A percentile compares a stretch with the other conserved stretches of the same genome.
phyloP scores from a whole-genome alignment of 2,329 filamentous ascomycete species.

The Hypoxylon sp. region DNA sequence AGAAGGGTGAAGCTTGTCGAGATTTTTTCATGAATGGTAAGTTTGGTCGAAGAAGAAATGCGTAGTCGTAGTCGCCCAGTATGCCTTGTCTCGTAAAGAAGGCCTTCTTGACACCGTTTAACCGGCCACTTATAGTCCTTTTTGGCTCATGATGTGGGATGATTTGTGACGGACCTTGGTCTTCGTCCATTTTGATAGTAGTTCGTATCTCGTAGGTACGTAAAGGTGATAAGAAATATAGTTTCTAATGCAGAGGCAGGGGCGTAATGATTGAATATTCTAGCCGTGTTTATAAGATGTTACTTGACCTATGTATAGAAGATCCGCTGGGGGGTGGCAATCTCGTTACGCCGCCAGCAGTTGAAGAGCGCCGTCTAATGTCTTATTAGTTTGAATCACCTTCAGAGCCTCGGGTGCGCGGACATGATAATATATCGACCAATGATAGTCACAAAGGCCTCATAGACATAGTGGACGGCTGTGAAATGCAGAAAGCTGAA shows the following conservation, averaged over 20 bases:
- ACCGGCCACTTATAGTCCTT: conserved; percentile 53
- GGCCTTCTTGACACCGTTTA: conserved; percentile 56
- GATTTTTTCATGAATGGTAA: conserved; percentile 83
- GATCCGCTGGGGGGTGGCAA: neutral
- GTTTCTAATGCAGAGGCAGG: neutral
- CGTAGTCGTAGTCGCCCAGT: conserved; percentile 91
- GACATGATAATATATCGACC: conserved; percentile 5
- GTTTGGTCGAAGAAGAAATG: conserved; percentile 84
- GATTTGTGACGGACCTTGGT: conserved; percentile 67
- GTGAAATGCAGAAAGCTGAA: conserved; percentile 7
- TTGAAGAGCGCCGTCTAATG: conserved; percentile 4
- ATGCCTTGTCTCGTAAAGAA: conserved; percentile 78
- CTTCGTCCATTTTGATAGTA: conserved; percentile 66
- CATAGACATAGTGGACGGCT: neutral
- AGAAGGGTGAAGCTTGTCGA: conserved; percentile 77
- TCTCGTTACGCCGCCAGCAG: neutral
- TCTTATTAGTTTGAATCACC: conserved; percentile 3
- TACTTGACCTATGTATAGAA: neutral
- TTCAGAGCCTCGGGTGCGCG: conserved; percentile 1
- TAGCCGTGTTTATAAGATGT: neutral
- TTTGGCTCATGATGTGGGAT: conserved; percentile 57
- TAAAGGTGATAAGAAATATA: neutral
- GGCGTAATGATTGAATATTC: neutral
- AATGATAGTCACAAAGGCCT: conserved; percentile 9
- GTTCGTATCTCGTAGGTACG: neutral